Evolutionary conservation across 345 rosid species (phyloP), one percentile per base, ranked within the genome.

Genomic region (Mallotus nudiflorus): DNA sequence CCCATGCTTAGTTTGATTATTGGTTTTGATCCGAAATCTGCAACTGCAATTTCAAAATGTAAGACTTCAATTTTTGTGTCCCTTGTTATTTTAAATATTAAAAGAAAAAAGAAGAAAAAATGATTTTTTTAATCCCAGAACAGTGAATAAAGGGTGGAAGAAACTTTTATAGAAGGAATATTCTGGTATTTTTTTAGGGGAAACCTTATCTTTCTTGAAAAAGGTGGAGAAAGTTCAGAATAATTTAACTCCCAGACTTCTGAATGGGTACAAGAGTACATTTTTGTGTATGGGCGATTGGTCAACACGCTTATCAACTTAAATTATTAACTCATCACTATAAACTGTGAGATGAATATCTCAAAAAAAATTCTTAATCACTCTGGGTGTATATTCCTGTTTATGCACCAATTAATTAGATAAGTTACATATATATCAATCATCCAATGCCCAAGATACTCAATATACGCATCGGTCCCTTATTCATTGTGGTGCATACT

Each of bases 31-130:
- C 68, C 84, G 15, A 85, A 85, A 69, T 82, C 88, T 8, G 75
- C 86, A 2, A 85, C 85, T 10, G 88, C 88, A 35, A 81, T 85
- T 18, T 85, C 88, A 25, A 85, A 85, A 81, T 85, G 88, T 85
- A 76, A 72, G 84, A 55, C 6, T 6, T 33, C 6, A n/a, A n/a
- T n/a, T n/a, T n/a, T n/a, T n/a, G n/a, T n/a, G n/a, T n/a, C n/a
- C n/a, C n/a, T n/a, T n/a, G n/a, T n/a, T n/a, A n/a, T n/a, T n/a
- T n/a, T n/a, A n/a, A n/a, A n/a, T n/a, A n/a, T 6, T 2, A 27
- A 27, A 29, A 14, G 9, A 29, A 28, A 13, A 22, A 0, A 33
- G 11, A 10, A 7, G 24, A 52, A 48, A 16, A 4, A 33, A 4
- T 55, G 45, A 48, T 20, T 37, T 54, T 11, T 14, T 37, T 24